Conservation (phyloP, 805 yeast genomes). For the Metschnikowia henanensis region DNA sequence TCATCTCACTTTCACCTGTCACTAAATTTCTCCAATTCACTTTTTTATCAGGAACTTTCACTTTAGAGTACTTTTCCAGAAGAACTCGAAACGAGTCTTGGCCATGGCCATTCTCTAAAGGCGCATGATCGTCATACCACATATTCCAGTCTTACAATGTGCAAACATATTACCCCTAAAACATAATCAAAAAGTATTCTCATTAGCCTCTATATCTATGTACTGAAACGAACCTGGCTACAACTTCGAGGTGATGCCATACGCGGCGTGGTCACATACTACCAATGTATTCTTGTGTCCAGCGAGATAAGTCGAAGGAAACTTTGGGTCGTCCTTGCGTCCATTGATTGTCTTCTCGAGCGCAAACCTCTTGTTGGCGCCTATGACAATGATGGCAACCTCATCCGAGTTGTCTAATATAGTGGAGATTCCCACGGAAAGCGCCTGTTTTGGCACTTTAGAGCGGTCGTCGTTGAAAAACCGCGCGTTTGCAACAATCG, state of each 20-base stretch:
- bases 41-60: too few relatives aligned
- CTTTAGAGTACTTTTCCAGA: too few relatives aligned
- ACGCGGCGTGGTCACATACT: conserved; percentile 51
- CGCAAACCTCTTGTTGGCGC: conserved; percentile 46
- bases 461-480: conserved; percentile 47
- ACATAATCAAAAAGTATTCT: too few relatives aligned
- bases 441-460: conserved; percentile 52
- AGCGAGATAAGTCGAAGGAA: conserved; percentile 52
- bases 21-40: too few relatives aligned
- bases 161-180: too few relatives aligned
- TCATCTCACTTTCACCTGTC: too few relatives aligned
- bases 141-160: too few relatives aligned
- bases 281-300: conserved; percentile 45
- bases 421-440: conserved; percentile 58
- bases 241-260: conserved; percentile 36
- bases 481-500: conserved; percentile 53
- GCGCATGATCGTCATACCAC: too few relatives aligned
- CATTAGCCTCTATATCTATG: too few relatives aligned
- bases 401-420: conserved; percentile 55
- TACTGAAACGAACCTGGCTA: conserved; percentile 18
- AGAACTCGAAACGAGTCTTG: too few relatives aligned
- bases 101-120: too few relatives aligned
- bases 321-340: conserved; percentile 33
- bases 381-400: conserved; percentile 51
- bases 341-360: conserved; percentile 46